Evolutionary conservation across 192 early-diverging fungal genomes (phyloP), one percentile per base, ranked within the genome.

Genomic region (Diversispora eburnea): DNA sequence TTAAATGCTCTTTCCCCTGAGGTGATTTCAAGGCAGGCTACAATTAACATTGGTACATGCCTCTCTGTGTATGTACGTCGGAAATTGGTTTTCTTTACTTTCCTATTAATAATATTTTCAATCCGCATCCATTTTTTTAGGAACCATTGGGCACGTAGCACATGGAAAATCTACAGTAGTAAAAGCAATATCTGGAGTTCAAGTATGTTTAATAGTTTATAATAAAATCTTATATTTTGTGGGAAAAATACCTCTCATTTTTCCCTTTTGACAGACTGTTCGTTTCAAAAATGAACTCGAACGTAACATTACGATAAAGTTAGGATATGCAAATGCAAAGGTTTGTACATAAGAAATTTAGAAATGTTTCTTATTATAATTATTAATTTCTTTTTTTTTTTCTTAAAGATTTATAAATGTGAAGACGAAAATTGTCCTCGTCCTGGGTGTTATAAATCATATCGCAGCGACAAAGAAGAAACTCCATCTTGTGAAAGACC

Each of bases 91-190:
- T 52, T 25, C 7, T 60, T 17, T 25, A 19, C 43, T 46, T 45
- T 0, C 4, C n/a, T 9, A 13, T 8, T 15, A 4, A 63, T 45
- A 33, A 43, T 15, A n/a, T 43, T 33, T 33, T 33, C n/a, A n/a
- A n/a, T n/a, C n/a, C n/a, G 12, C 17, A 17, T 7, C 17, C 42
- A 42, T 39, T 17, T n/a, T 17, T 8, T n/a, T n/a, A 94, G 93
- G 92, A 76, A 99, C 97, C 54, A 99, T 99, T 82, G 97, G 97
- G 55, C 97, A 99, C 83, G 97, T 99, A 75, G 96, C 97, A 43
- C 97, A 99, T 88, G 97, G 97, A 82, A 99, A 99, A 87, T 98
- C 95, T 20, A 98, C 96, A 20, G 93, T 99, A 20, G 97, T 99
- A 69, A 99, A 95, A 80, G 95, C 97, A 51, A 97, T 98, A 75